Evolutionary conservation across 176 grass and related monocot genomes (phyloP).

Genomic region (maize (Zea mays)): DNA sequence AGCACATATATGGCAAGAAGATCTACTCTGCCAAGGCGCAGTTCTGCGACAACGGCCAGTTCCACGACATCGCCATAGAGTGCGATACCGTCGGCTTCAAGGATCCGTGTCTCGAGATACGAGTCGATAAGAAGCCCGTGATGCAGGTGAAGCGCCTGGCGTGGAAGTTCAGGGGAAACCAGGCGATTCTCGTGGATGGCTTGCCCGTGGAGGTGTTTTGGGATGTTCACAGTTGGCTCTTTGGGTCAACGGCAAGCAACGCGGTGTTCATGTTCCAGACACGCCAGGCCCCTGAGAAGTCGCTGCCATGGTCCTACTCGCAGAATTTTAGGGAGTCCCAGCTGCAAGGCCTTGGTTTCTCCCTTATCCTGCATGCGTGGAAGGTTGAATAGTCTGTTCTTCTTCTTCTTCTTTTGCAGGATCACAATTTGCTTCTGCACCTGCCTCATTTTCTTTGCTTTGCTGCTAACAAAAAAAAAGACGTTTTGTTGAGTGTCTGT

Average conservation of each 20-base stretch:
- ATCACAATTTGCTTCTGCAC: slow-evolving; percentile 39
- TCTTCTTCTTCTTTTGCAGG: slow-evolving; percentile 32
- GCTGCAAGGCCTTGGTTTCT: slow-evolving; percentile 58
- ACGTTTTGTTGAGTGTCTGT: slow-evolving; percentile 44
- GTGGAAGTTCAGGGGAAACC: slow-evolving; percentile 74
- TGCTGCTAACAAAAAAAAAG: slow-evolving; percentile 49
- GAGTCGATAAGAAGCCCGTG: slow-evolving; percentile 63
- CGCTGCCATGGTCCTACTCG: slow-evolving; percentile 50
- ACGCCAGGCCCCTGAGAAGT: slow-evolving; percentile 60
- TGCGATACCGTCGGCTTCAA: slow-evolving; percentile 50
- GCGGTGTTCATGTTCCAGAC: slow-evolving; percentile 74
- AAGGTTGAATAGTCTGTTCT: slow-evolving; percentile 57
- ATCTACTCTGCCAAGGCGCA: slow-evolving; percentile 63
- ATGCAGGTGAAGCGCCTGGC: slow-evolving; percentile 64
- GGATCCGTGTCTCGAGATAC: slow-evolving; percentile 73
- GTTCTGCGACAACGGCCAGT: slow-evolving; percentile 62
- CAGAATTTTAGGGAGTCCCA: slow-evolving; percentile 59
- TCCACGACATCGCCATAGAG: slow-evolving; percentile 56
- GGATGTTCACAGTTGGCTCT: slow-evolving; percentile 76
- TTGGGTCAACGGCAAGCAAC: slow-evolving; percentile 46
- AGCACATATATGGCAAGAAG: slow-evolving; percentile 72
- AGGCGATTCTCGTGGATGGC: slow-evolving; percentile 72
- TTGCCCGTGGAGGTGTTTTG: slow-evolving; percentile 71
- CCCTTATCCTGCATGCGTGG: slow-evolving; percentile 63
- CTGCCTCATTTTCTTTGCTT: slow-evolving; percentile 33